A percentile compares a stretch with the other conserved stretches of the same genome.
These are phyloP conservation scores for Lactarius sp. DNA, from an alignment of 768 basidiomycete genomes.

Conservation along the genomic window DNA sequence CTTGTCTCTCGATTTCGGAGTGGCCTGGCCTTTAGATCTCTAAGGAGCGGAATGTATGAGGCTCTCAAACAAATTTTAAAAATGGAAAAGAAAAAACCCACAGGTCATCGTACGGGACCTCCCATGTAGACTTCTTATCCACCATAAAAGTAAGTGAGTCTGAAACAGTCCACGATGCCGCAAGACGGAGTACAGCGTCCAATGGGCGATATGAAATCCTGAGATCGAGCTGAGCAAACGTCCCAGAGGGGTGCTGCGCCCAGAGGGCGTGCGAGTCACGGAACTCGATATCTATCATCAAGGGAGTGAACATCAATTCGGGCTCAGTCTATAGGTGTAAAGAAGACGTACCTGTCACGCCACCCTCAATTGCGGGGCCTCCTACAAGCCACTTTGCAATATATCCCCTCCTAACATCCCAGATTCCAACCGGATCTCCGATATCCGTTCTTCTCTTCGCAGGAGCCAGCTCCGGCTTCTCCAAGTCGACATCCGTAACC, in stretches of 20 bases:
- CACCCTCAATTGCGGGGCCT: conserved; percentile 61
- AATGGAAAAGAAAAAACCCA: conserved; percentile 2
- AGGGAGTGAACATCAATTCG: background rate
- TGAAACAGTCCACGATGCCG: conserved; percentile 59
- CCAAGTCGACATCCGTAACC: conserved; percentile 7
- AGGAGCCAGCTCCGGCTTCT: conserved; percentile 18
- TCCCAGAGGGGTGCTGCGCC: conserved; percentile 68
- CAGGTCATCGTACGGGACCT: conserved; percentile 80
- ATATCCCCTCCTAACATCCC: conserved; percentile 80
- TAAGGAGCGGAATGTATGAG: conserved; percentile 28
- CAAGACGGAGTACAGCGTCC: conserved; percentile 59
- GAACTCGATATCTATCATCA: conserved; percentile 56
- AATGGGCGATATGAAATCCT: conserved; percentile 58
- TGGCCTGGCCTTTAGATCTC: conserved; percentile 33
- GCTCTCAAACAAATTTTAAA: background rate
- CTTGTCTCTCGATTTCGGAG: conserved; percentile 46
- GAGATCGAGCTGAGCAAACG: conserved; percentile 76
- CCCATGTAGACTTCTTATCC: conserved; percentile 49
- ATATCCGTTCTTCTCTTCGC: conserved; percentile 24
- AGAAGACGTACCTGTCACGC: conserved; percentile 57
- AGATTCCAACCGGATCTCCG: conserved; percentile 71
- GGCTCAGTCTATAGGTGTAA: background rate
- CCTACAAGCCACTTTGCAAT: conserved; percentile 78
- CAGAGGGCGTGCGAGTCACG: conserved; percentile 66
- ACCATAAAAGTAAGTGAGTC: conserved; percentile 65